Evolutionary conservation across 2,329 filamentous ascomycete genomes (phyloP), one percentile per base, ranked within the genome.

Genomic region (Periconia sp.): DNA sequence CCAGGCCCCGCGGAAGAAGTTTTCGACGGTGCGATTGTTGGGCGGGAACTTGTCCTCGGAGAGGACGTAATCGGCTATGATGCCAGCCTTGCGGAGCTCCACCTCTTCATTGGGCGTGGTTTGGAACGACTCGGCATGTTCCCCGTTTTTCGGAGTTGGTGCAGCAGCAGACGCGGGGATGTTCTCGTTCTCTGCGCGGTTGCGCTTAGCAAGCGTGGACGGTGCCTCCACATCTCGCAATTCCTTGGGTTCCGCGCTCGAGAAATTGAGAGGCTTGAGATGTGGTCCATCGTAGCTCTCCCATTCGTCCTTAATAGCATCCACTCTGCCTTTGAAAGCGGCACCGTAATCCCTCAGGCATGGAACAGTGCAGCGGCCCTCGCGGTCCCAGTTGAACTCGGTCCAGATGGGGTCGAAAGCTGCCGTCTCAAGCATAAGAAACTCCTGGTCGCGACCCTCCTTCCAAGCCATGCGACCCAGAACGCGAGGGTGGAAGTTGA

Each of bases 361-460:
- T 1, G 81, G 81, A 1, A 83, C 76, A 0, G 81, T 81, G 62
- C 81, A 84, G 37, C 74, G 71, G 2, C 79, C 80, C 58, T 81
- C 74, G 42, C 78, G 74, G 35, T 77, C 80, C 75, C 77, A 81
- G 59, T 82, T 81, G 64, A 82, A 82, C 57, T 83, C 80, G 1
- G 80, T 79, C 81, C 81, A 83, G 60, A 83, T 81, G 1, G 81
- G 81, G 58, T 84, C 81, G 52, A 83, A 83, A 5, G 81, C 77
- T 6, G 78, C 81, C 1, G 80, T 82, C 63, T 83, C 81, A n/a
- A 84, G 74, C 81, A 83, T 84, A 10, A 78, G 72, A 49, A 83
- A 78, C 52, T 83, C 81, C 5, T 77, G 75, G 51, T 82, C 81
- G 45, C 80, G 75, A 3, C 76, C 76, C 54, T 84, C 81, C 60